phyloP scores from a whole-genome alignment of 2,329 filamentous ascomycete species.

The Colletotrichum theobromicola region DNA sequence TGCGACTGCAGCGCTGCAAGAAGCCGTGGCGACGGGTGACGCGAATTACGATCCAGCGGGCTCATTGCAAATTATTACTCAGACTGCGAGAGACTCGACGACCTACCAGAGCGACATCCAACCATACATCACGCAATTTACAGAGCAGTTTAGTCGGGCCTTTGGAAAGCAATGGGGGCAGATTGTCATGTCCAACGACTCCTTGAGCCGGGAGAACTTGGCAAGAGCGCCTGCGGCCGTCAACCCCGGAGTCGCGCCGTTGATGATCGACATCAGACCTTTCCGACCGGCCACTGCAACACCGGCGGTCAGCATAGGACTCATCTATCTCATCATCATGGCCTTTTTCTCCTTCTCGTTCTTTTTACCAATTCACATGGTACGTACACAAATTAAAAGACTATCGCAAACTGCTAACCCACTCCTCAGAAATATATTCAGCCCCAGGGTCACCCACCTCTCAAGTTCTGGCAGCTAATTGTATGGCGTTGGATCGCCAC shows the following conservation, averaged over 20 bases:
- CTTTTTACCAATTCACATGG: conserved; percentile 67
- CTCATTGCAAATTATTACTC: conserved; percentile 60
- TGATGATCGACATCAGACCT: conserved; percentile 59
- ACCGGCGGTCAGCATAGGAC: conserved; percentile 64
- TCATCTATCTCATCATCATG: conserved; percentile 72
- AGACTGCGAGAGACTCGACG: conserved; percentile 60
- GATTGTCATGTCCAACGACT: conserved; percentile 44
- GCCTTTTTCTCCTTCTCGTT: conserved; percentile 71
- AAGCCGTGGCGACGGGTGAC: conserved; percentile 60
- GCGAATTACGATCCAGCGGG: conserved; percentile 64
- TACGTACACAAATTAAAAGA: conserved; percentile 13
- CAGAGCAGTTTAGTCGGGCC: conserved; percentile 46
- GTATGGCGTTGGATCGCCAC: conserved; percentile 63
- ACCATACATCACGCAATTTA: conserved; percentile 54
- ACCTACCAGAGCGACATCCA: conserved; percentile 58
- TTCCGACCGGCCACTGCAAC: conserved; percentile 60
- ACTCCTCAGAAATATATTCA: conserved; percentile 51
- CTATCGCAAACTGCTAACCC: not conserved
- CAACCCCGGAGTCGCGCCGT: conserved; percentile 34
- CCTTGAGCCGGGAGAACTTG: conserved; percentile 32
- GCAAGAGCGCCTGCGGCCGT: conserved; percentile 30
- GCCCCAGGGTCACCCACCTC: conserved; percentile 58
- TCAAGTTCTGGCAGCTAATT: conserved; percentile 63
- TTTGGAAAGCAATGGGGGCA: conserved; percentile 54
- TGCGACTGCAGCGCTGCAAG: conserved; percentile 61